Evolutionary conservation across 2,329 filamentous ascomycete species (phyloP), one percentile per base, ranked within the genome.

Genomic region (Penicillium sp.): DNA sequence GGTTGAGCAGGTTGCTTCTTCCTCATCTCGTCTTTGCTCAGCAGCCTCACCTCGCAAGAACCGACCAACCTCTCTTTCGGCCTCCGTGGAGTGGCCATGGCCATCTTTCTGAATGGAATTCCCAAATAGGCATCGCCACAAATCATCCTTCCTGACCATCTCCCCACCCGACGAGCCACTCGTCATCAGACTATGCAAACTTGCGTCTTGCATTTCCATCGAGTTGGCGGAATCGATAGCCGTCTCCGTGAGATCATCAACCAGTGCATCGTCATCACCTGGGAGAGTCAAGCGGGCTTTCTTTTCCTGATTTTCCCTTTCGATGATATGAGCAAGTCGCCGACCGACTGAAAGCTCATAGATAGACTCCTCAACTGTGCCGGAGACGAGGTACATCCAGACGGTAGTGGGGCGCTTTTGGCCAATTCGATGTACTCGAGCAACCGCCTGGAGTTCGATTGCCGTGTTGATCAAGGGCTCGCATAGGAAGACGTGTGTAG

Each of bases 401-500:
- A 97, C 89, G 0, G 88, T 95, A 0, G 93, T 98, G 55, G 87
- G 79, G 42, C 87, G 82, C 53, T 84, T 77, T 68, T 97, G 93
- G 0, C 93, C 93, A 53, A 98, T 98, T 28, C 93, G 82, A 64
- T 98, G 89, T 1, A 98, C 90, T 46, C 93, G 85, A 0, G 91
- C 90, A 61, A 97, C 95, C 11, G 90, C 91, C 67, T 98, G 93
- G 8, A 97, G 77, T 68, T 97, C 93, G 13, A 98, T 81, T 0
- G 90, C 89, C 0, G 91, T 91, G 63, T 97, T 95, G 57, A 97
- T 82, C 3, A 97, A 74, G 2, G 93, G 93, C 64, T 98, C 93
- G 65, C 89, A 95, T 4, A 98, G 78, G 62, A 97, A 94, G 1
- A 97, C 89, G 63, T 97, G 89, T 39, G 83, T 95, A 4, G 91